Conservation (phyloP, 2,329 filamentous ascomycete species). For the Calonectria hongkongensis region DNA sequence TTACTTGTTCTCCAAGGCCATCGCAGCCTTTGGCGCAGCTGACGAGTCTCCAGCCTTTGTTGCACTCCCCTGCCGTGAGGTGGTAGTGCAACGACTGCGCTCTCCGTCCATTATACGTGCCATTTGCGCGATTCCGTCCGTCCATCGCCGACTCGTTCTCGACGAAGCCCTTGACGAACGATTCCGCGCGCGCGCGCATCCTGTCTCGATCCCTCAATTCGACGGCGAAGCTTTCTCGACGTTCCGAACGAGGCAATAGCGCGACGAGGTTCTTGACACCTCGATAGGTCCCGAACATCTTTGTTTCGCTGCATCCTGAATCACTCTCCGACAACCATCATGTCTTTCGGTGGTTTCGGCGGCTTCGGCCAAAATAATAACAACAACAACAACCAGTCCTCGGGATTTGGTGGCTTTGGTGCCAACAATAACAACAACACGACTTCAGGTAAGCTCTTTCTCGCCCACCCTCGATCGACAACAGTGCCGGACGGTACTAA, state of each 20-base stretch:
- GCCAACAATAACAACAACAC: constrained; percentile 62
- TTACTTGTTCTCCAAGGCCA: constrained; percentile 27
- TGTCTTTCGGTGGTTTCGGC: constrained; percentile 71
- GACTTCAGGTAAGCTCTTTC: constrained; percentile 70
- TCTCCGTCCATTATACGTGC: constrained; percentile 13
- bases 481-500: constrained; percentile 48
- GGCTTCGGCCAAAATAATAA: constrained; percentile 76
- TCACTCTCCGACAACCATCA: constrained; percentile 58
- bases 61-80: constrained; percentile 25
- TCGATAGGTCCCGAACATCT: constrained; percentile 41
- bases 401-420: constrained; percentile 76
- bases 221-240: constrained; percentile 43
- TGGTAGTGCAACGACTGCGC: constrained; percentile 36
- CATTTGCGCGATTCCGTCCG: constrained; percentile 27
- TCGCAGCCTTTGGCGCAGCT: constrained; percentile 39
- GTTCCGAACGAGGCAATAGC: constrained; percentile 47
- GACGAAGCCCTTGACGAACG: constrained; percentile 23
- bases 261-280: constrained; percentile 45
- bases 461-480: constrained; percentile 32
- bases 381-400: constrained; percentile 63
- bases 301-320: constrained; percentile 48
- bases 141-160: constrained; percentile 28
- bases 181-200: constrained; percentile 23
- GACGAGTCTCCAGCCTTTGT: constrained; percentile 20
- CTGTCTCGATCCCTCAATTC: constrained; percentile 43